Evolutionary conservation across 345 rosid species (phyloP).

Genomic region (Syzygium jambos): DNA sequence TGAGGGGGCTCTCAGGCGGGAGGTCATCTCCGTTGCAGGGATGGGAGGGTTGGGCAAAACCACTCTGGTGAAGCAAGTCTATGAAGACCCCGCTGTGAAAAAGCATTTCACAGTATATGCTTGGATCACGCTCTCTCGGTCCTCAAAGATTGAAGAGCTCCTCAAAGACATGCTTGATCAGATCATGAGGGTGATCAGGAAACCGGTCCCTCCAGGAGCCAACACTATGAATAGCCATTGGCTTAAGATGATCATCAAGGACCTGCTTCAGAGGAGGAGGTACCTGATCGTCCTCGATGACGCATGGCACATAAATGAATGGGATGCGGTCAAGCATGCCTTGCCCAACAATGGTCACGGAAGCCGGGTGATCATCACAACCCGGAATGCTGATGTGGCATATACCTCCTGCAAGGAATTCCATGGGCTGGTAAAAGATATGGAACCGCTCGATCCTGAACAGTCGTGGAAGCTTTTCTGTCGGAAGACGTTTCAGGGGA

Average conservation of each 20-base stretch:
- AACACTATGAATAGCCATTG: slow-evolving; percentile 12
- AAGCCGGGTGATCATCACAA: slow-evolving; percentile 26
- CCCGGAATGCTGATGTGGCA: slow-evolving; percentile 14
- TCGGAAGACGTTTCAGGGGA: slow-evolving; percentile 20
- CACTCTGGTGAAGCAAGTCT: slow-evolving; percentile 25
- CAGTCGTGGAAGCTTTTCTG: slow-evolving; percentile 26
- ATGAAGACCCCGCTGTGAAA: slow-evolving; percentile 10
- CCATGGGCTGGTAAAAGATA: slow-evolving; percentile 6
- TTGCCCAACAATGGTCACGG: slow-evolving; percentile 17
- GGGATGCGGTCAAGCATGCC: slow-evolving; percentile 21
- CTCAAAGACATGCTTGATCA: slow-evolving; percentile 13
- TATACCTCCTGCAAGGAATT: slow-evolving; percentile 11
- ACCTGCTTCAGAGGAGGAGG: slow-evolving; percentile 12
- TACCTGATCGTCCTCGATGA: slow-evolving; percentile 28
- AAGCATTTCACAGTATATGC: slow-evolving; percentile 11
- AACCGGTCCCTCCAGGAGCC: slow-evolving; percentile 19
- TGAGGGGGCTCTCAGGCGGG: background rate
- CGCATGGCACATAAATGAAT: slow-evolving; percentile 16
- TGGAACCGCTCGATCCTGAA: slow-evolving; percentile 17
- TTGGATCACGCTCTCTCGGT: slow-evolving; percentile 22
- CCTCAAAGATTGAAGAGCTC: slow-evolving; percentile 7
- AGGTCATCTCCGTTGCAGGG: slow-evolving; percentile 17
- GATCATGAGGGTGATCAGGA: slow-evolving; percentile 7
- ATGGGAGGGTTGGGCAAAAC: slow-evolving; percentile 39
- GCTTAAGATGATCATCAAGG: slow-evolving; percentile 10